Evolutionary conservation across 345 rosid genomes (phyloP), one percentile per base, ranked within the genome.

Genomic region (Arabidopsis thaliana): DNA sequence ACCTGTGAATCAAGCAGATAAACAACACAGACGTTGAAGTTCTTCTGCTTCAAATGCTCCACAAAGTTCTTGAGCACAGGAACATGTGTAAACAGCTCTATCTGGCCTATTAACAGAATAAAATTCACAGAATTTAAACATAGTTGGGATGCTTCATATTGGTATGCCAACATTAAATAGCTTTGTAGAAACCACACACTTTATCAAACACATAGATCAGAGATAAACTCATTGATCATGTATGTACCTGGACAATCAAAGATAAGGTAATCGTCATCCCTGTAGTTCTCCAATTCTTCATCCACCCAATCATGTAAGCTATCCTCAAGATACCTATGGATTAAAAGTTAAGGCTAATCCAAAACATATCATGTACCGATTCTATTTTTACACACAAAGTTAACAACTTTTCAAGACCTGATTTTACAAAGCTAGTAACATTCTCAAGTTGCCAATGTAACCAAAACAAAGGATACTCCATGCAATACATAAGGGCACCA

Each of bases 1-100:
- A 95, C 99, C 97, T 95, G 97, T 50, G 97, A 95, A 85, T 95
- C 97, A 20, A 92, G 97, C 78, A 87, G 75, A 81, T 90, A 95
- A 1, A 92, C 96, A 42, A 73, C 97, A 73, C 97, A 95, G 53
- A 92, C 90, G 59, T 86, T 87, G 84, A 89, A 92, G 80, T 92
- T 82, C 73, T 87, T 92, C 50, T 86, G 85, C 80, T 89, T 82
- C 82, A 92, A 84, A 86, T 95, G 97, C 78, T 82, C 89, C 83
- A 85, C 99, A 80, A 92, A 95, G 85, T 90, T 89, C 78, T 83
- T 82, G 71, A 95, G 96, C 71, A 95, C 88, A 20, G 96, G 89
- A 8, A 95, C 93, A 81, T 92, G 97, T 14, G 97, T 88, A 71
- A 90, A 95, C 61, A 90, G 89, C 67, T 92, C 95, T 80, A 94